Evolutionary conservation across 2,329 filamentous ascomycete species (phyloP), one percentile per base, ranked within the genome.

Genomic region (Diaporthe vaccinii): DNA sequence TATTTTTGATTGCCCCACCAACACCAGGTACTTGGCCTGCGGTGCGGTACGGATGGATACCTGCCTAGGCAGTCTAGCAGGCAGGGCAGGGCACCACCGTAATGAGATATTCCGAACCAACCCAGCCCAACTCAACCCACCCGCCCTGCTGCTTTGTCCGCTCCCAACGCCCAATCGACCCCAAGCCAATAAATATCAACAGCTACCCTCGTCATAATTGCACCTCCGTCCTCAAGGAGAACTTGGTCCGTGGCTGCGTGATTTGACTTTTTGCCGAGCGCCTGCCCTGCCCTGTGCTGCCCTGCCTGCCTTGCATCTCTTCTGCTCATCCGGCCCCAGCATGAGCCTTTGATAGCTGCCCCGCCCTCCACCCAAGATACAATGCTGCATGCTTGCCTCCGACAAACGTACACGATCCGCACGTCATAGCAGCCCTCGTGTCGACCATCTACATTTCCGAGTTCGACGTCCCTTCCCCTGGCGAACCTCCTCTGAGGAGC

Each of bases 351-450:
- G 70, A 71, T 73, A 58, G 65, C 70, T 76, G 75, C 75, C 75
- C 75, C 75, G 70, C 75, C 75, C 70, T 75, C 65, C 73, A 76
- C 75, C 57, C 65, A 71, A 74, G 53, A 76, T 73, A 75, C 75
- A 65, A 76, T 76, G 75, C 75, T 76, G 75, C 70, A 76, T 76
- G 75, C 73, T 76, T 75, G 69, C 74, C 73, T 67, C 72, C 67
- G 28, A 67, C 77, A 61, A 70, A 62, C 62, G 49, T 73, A 74
- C 61, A 77, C 77, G 75, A 79, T 79, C 76, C 80, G 73, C 76
- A 77, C 76, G 76, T 79, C 79, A 81, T 82, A 82, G 80, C 80
- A 82, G 31, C 67, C 36, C 71, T 77, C 77, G 76, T 75, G 75
- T 71, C 72, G 49, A 53, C 67, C 41, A 73, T 55, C 15, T 44